Base-by-base conservation (phyloP, 1,284 basidiomycete species). In the Veloporphyrellus conicus region DNA sequence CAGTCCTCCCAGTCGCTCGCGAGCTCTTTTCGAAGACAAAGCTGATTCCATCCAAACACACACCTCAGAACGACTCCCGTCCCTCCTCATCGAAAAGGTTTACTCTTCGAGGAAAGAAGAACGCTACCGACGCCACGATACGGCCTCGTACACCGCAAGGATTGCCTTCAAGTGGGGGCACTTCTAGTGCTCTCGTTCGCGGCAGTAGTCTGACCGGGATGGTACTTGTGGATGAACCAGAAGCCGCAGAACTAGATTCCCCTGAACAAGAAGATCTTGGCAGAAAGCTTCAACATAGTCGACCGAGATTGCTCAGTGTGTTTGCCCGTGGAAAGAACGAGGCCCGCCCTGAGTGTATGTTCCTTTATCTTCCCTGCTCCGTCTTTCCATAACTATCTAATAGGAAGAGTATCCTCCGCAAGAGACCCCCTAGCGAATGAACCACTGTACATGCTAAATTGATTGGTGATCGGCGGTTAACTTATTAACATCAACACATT, bases 11-110 rank as follows among this genome's bases (percentile, higher is more conserved):
- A 6, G 83, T 87, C 11, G 84, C 85, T 16, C 79, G 85, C 54
- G 82, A 86, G 67, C 71, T 87, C 16, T 75, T 87, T 47, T 77
- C 82, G 19, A 87, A 88, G 65, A 88, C 84, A 10, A 87, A 84
- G 60, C 78, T 79, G 70, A 81, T 80, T 44, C 68, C 73, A 16
- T 74, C 76, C 39, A 75, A 71, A 56, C 71, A 68, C n/a, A 55
- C 61, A 36, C 27, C 52, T 18, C 68, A 68, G 15, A 56, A 61
- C n/a, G 71, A 73, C 36, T 39, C 60, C 20, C 59, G 55, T 15
- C 33, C 48, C 4, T n/a, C n/a, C n/a, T 42, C 54, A 10, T 46
- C 60, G 29, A 67, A 65, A 48, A 68, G 48, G 35, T 32, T 54
- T 34, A 41, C 34, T 19, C 42, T 60, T 31, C 59, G 65, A 37